Evolutionary conservation across 805 yeast species (phyloP).

Genomic region (Wickerhamiella brachini): DNA sequence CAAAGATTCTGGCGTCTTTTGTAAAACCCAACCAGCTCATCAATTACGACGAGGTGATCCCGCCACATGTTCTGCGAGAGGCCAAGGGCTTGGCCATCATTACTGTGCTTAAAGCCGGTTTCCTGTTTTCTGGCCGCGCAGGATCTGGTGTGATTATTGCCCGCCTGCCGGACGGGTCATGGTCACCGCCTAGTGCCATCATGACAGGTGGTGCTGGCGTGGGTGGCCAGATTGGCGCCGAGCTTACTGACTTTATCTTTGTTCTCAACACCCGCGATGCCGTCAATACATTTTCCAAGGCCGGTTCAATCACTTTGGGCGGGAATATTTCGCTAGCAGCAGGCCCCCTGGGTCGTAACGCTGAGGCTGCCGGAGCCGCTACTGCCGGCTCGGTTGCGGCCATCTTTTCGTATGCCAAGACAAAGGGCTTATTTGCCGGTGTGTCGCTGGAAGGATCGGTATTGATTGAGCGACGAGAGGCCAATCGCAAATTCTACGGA

Average conservation of each 20-base stretch:
- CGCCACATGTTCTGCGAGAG: conserved; percentile 70
- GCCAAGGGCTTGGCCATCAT: conserved; percentile 88
- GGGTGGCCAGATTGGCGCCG: conserved; percentile 96
- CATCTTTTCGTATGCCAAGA: conserved; percentile 83
- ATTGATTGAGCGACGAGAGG: conserved; percentile 91
- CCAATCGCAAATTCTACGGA: conserved; percentile 91
- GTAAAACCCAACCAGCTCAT: conserved; percentile 88
- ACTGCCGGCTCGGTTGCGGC: conserved; percentile 80
- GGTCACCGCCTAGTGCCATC: conserved; percentile 97
- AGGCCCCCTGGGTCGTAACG: conserved; percentile 94
- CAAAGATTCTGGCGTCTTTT: conserved; percentile 77
- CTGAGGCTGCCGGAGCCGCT: conserved; percentile 94
- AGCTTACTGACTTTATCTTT: conserved; percentile 89
- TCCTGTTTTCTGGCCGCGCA: conserved; percentile 89
- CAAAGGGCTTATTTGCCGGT: conserved; percentile 95
- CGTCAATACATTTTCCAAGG: conserved; percentile 84
- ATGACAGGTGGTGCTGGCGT: conserved; percentile 97
- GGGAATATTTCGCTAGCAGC: conserved; percentile 94
- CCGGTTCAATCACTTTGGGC: conserved; percentile 88
- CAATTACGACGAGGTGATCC: conserved; percentile 78
- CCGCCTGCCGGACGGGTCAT: conserved; percentile 80
- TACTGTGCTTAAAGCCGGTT: conserved; percentile 95
- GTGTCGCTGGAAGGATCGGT: conserved; percentile 95
- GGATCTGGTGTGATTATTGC: conserved; percentile 96
- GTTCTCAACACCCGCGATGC: conserved; percentile 78